A percentile compares a stretch with the other conserved stretches of the same genome.
phyloP scores from a whole-genome alignment of 2,329 filamentous ascomycete species.

The Magnaporthiopsis poae region DNA sequence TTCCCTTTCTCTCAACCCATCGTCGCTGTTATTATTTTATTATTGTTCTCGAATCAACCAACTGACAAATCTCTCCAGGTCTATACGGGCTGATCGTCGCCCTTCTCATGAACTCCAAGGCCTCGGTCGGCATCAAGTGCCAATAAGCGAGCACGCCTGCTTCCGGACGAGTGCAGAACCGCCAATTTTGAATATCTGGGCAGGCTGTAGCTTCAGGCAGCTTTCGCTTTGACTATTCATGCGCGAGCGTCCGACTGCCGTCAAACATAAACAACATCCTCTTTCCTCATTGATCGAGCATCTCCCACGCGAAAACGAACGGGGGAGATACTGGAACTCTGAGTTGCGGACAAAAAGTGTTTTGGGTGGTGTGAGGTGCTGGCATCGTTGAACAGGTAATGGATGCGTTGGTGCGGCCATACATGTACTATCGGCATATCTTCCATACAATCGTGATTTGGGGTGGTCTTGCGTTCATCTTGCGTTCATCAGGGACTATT shows the following conservation, averaged over 20 bases:
- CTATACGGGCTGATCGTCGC: constrained; percentile 98
- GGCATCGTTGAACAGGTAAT: neutral
- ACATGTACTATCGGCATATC: constrained; percentile 45
- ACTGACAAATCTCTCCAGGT: constrained; percentile 44
- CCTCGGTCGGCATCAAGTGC: constrained; percentile 53
- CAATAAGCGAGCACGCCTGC: constrained; percentile 34
- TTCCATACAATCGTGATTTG: constrained; percentile 15
- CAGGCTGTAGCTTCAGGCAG: neutral
- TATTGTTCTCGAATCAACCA: neutral
- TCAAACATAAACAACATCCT: neutral
- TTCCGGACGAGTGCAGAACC: neutral
- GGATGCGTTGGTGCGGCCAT: constrained; percentile 17
- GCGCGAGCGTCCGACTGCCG: neutral
- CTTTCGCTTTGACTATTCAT: neutral
- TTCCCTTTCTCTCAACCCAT: constrained; percentile 14
- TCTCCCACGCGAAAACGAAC: neutral
- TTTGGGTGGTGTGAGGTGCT: constrained; percentile 10
- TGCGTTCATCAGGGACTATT: neutral
- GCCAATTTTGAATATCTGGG: neutral
- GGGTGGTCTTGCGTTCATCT: neutral
- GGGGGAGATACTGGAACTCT: constrained; percentile 20
- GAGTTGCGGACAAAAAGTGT: constrained; percentile 3
- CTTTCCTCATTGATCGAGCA: neutral
- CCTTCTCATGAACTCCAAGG: constrained; percentile 98
- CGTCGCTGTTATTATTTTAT: neutral